Evolutionary conservation across 2,329 filamentous ascomycete species (phyloP).

Genomic region (Diaporthe destruens): DNA sequence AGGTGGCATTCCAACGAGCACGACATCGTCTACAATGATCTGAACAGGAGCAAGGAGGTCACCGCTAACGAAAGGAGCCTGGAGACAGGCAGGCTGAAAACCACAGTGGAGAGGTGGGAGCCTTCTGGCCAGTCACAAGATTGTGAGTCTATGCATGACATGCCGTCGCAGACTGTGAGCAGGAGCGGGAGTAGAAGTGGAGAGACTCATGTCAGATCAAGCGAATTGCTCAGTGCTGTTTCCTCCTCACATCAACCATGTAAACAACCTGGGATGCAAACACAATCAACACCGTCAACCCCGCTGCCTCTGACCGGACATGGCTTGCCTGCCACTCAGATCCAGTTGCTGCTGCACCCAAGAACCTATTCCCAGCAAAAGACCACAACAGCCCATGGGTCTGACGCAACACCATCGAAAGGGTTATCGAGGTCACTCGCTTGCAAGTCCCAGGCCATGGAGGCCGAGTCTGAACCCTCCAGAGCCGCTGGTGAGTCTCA

Average conservation of each 20-base stretch:
- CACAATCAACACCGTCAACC: background rate
- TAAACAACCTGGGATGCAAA: background rate
- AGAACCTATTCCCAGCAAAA: background rate
- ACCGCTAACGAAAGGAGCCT: background rate
- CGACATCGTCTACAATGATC: background rate
- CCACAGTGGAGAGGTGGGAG: background rate
- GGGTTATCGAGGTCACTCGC: background rate
- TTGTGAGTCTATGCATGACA: background rate
- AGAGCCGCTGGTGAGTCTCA: background rate
- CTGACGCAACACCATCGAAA: background rate
- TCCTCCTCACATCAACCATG: background rate
- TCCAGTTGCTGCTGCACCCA: no score
- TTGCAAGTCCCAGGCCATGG: slow-evolving; percentile 17
- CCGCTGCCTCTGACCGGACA: background rate
- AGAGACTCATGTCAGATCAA: background rate
- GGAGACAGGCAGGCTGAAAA: background rate
- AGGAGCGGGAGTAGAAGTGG: background rate
- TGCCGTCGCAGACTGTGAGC: background rate
- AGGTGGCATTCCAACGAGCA: slow-evolving; percentile 3
- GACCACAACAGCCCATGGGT: background rate
- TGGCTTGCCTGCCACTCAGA: no score
- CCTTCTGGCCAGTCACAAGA: background rate
- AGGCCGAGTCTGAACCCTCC: no score
- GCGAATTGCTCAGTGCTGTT: background rate
- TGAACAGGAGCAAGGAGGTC: background rate